These are phyloP conservation scores for Amaranthus hypochondriacus DNA, from an alignment of 148 eudicot genomes.

Conservation along the genomic window DNA sequence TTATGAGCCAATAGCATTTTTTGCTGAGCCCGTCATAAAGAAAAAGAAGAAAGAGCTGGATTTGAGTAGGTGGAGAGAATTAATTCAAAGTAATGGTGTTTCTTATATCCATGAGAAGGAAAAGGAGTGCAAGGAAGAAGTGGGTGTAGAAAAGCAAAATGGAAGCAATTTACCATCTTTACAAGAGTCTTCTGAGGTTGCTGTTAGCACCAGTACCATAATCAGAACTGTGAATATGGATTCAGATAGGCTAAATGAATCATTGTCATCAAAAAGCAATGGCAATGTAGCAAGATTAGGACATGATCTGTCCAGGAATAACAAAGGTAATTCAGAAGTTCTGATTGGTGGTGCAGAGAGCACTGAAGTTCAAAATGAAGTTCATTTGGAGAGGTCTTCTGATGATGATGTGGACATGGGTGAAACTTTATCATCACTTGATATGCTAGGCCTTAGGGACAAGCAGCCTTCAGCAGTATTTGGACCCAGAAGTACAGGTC, in stretches of 20 bases:
- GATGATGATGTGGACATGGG: constrained; percentile 18
- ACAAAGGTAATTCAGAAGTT: constrained; percentile 1
- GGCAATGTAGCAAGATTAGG: neutral
- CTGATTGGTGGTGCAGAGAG: neutral
- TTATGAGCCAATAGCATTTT: constrained; percentile 38
- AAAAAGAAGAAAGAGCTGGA: constrained; percentile 66
- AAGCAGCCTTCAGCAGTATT: constrained; percentile 9
- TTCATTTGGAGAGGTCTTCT: neutral
- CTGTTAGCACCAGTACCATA: neutral
- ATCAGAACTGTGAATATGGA: neutral
- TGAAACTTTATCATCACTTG: neutral
- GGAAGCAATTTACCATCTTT: neutral
- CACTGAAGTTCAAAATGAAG: neutral
- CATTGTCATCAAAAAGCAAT: constrained; percentile 5
- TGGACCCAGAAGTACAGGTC: constrained; percentile 12
- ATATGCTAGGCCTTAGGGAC: constrained; percentile 16
- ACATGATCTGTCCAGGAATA: neutral
- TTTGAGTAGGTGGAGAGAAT: constrained; percentile 60
- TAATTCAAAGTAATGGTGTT: constrained; percentile 21
- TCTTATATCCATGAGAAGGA: constrained; percentile 23
- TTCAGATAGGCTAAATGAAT: neutral
- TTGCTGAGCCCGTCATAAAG: constrained; percentile 60
- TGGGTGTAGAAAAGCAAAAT: constrained; percentile 17
- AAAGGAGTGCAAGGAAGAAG: neutral
- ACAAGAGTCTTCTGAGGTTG: neutral